Conservation (phyloP, 768 basidiomycete species). For the Panaeolus papilionaceus region DNA sequence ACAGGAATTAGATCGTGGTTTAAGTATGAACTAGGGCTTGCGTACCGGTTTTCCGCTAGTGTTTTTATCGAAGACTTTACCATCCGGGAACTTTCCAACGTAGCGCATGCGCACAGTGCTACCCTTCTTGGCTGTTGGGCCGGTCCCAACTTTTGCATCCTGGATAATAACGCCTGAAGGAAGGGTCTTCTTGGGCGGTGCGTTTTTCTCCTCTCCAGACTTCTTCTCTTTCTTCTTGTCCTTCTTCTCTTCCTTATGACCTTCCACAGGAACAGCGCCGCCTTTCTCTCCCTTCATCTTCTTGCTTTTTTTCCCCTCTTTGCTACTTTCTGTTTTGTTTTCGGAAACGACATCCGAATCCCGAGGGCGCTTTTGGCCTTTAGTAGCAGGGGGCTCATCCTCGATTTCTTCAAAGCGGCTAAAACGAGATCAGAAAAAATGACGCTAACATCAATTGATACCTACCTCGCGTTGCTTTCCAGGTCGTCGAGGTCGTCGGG, state of each 20-base stretch:
- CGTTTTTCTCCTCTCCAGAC: conserved; percentile 35
- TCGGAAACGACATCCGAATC: conserved; percentile 55
- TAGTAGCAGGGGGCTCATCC: conserved; percentile 50
- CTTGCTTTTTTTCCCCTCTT: conserved; percentile 36
- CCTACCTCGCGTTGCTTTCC: conserved; percentile 61
- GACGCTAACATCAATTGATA: conserved; percentile 15
- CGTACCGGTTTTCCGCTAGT: conserved; percentile 86
- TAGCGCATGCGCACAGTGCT: conserved; percentile 88
- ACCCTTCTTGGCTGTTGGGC: conserved; percentile 88
- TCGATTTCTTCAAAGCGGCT: conserved; percentile 81
- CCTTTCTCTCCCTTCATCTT: conserved; percentile 59
- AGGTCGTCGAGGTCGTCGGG: conserved; percentile 64
- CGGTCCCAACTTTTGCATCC: conserved; percentile 81
- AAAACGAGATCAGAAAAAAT: not conserved
- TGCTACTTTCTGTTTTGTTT: conserved; percentile 37
- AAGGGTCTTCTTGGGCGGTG: conserved; percentile 53
- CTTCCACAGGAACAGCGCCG: conserved; percentile 27
- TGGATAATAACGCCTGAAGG: conserved; percentile 76
- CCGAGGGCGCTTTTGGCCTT: conserved; percentile 71
- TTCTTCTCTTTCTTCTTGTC: conserved; percentile 36
- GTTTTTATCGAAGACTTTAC: conserved; percentile 82
- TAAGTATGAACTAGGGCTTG: conserved; percentile 19
- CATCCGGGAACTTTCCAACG: conserved; percentile 85
- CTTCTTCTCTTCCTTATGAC: conserved; percentile 46
- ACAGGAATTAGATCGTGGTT: conserved; percentile 1